phyloP scores from a whole-genome alignment of 345 rosid genomes.

The Heritiera littoralis region DNA sequence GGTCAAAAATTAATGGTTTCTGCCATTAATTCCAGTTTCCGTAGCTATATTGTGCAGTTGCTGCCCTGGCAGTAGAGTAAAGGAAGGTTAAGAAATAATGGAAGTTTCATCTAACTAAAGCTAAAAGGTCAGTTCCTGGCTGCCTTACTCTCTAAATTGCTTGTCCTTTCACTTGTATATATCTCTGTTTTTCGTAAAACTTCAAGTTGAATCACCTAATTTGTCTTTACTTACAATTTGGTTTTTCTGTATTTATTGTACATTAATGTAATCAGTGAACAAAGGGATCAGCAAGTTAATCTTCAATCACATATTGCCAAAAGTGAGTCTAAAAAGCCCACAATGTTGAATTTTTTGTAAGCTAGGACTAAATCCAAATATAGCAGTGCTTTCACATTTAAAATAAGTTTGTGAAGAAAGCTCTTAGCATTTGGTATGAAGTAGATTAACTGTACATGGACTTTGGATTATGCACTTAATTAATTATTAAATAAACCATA shows the following conservation, averaged over 20 bases:
- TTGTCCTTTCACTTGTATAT: neutral
- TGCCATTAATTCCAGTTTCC: neutral
- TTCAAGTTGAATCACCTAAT: neutral
- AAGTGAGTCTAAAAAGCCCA: neutral
- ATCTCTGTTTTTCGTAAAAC: neutral
- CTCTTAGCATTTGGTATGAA: neutral
- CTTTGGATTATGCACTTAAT: neutral
- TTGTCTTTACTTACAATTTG: neutral
- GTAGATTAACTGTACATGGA: neutral
- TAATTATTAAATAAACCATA: neutral
- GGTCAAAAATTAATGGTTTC: neutral
- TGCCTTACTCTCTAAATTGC: neutral
- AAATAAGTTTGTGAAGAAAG: neutral
- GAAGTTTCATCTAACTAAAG: neutral
- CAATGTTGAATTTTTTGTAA: neutral
- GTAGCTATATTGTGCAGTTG: neutral
- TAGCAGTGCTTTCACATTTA: neutral
- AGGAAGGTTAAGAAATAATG: too few species aligned
- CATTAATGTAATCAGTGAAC: slow-evolving; percentile 47
- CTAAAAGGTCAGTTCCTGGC: neutral
- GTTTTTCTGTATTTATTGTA: neutral
- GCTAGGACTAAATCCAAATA: neutral
- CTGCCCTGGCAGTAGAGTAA: neutral
- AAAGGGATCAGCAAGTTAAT: slow-evolving; percentile 53
- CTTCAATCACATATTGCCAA: neutral